Evolutionary conservation across 805 yeast species (phyloP).

Genomic region (Kodamaea fukazawae): DNA sequence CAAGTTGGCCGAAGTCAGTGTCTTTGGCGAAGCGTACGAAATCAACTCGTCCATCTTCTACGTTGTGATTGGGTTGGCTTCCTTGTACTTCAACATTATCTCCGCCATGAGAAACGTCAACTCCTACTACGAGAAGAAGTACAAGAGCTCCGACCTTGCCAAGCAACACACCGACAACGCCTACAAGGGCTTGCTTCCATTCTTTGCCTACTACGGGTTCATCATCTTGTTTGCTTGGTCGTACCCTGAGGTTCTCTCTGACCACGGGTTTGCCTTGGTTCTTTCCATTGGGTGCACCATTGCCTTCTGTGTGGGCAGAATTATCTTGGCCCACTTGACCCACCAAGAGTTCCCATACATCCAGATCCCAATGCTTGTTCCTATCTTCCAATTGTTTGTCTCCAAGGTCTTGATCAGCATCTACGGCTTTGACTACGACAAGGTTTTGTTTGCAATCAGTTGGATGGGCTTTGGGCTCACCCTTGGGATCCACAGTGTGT

Average conservation of each 20-base stretch:
- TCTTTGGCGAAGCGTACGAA: conserved; percentile 22
- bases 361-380: conserved; percentile 69
- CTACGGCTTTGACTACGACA: conserved; percentile 38
- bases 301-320: conserved; percentile 89
- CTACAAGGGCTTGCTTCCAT: conserved; percentile 62
- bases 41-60: conserved; percentile 45
- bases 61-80: conserved; percentile 50
- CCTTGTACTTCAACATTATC: conserved; percentile 60
- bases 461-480: conserved; percentile 70
- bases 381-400: conserved; percentile 47
- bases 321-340: conserved; percentile 84
- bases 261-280: conserved; percentile 53
- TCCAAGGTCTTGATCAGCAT: conserved; percentile 33
- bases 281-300: conserved; percentile 70
- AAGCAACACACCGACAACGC: conserved; percentile 41
- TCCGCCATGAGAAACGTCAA: conserved; percentile 65
- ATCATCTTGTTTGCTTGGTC: conserved; percentile 47
- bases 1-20: conserved; percentile 39
- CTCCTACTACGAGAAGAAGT: conserved; percentile 38
- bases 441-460: conserved; percentile 49
- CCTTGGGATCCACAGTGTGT: conserved; percentile 64
- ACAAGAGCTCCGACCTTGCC: conserved; percentile 21
- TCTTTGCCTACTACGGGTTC: conserved; percentile 51
- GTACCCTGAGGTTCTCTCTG: conserved; percentile 50
- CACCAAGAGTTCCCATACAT: conserved; percentile 70